Percentiles rank a stretch among this genome's conserved stretches.
Conservation (phyloP, 495 filamentous ascomycete genomes). For the Thermothielavioides terrestris region DNA sequence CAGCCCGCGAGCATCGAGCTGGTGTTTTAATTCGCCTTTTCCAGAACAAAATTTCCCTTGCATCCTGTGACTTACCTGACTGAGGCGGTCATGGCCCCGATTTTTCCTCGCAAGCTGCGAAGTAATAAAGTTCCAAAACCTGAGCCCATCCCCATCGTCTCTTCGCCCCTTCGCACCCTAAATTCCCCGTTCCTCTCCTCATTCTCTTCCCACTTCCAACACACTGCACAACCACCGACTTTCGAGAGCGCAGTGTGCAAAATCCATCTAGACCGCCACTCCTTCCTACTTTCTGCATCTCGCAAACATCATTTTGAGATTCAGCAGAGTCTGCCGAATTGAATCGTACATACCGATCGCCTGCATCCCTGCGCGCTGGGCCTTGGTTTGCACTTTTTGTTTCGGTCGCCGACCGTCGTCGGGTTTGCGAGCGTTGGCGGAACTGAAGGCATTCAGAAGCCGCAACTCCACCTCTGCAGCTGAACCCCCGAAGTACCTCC, state of each 20-base stretch:
- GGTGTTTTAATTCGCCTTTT: conserved; percentile 42
- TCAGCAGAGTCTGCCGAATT: conserved; percentile 25
- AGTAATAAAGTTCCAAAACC: conserved; percentile 35
- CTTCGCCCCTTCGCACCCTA: conserved; percentile 27
- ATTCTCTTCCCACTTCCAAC: conserved; percentile 23
- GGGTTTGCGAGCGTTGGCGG: conserved; percentile 13
- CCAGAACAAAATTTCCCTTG: conserved; percentile 35
- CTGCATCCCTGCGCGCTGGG: conserved; percentile 9
- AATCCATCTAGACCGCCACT: conserved; percentile 41
- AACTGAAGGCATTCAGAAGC: conserved; percentile 40
- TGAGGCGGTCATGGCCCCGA: conserved; percentile 34
- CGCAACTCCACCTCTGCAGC: conserved; percentile 9
- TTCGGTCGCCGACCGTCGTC: conserved; percentile 6
- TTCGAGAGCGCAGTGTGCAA: conserved; percentile 26
- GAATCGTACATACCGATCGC: conserved; percentile 14
- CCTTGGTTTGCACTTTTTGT: conserved; percentile 17
- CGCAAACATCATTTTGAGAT: conserved; percentile 16
- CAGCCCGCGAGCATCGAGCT: conserved; percentile 14
- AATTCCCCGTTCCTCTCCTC: conserved; percentile 41
- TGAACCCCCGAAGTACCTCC: conserved; percentile 5
- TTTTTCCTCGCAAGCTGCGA: conserved; percentile 39
- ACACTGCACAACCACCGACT: conserved; percentile 42
- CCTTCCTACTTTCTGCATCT: conserved; percentile 25
- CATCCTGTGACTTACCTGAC: conserved; percentile 34
- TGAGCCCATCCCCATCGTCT: conserved; percentile 39